Conservation (phyloP, 1,139 yeast genomes). For the Meyerozyma elateridarum region DNA sequence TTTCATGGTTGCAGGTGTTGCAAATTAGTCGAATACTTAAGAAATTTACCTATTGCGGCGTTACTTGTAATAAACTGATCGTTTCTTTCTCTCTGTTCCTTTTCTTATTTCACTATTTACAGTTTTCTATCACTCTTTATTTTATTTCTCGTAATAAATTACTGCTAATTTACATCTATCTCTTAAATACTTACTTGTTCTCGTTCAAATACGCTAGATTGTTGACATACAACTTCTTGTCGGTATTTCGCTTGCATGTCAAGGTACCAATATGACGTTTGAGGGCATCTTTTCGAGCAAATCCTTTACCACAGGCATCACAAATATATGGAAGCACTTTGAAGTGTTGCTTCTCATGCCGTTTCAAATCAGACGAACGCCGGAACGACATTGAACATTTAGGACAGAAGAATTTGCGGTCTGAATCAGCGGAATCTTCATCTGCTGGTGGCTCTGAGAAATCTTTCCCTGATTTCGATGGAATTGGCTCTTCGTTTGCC, state of each 20-base stretch:
- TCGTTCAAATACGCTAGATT: constrained; percentile 27
- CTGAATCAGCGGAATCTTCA: constrained; percentile 12
- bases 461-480: constrained; percentile 10
- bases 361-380: constrained; percentile 58
- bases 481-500: constrained; percentile 6
- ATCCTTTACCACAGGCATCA: constrained; percentile 71
- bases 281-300: constrained; percentile 77
- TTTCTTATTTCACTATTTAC: too few relatives aligned
- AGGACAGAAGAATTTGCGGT: constrained; percentile 39
- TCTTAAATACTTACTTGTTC: constrained; percentile 3
- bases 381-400: constrained; percentile 55
- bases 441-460: constrained; percentile 8
- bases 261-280: constrained; percentile 69
- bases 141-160: not conserved
- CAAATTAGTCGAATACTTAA: too few relatives aligned
- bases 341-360: constrained; percentile 60
- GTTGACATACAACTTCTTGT: constrained; percentile 37
- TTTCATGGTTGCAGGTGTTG: too few relatives aligned
- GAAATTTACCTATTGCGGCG: too few relatives aligned
- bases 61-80: too few relatives aligned
- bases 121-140: not conserved
- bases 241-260: constrained; percentile 67
- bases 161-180: too few relatives aligned
- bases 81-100: too few relatives aligned
- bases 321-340: constrained; percentile 65